phyloP scores from a whole-genome alignment of 345 rosid species.

The Hibiscus mutabilis region DNA sequence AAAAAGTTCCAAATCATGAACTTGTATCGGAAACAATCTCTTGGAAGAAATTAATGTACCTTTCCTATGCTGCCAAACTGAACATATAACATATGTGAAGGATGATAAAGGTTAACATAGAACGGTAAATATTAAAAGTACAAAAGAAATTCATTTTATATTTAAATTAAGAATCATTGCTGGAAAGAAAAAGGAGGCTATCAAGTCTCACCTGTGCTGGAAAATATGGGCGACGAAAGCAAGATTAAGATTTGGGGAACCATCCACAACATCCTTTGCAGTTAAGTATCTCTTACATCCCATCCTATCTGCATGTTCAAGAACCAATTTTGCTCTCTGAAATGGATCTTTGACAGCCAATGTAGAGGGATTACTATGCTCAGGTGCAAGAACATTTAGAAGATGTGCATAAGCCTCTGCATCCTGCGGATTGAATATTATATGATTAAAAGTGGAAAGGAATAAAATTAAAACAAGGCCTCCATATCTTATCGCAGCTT shows the following conservation, averaged over 20 bases:
- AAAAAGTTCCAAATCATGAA: not conserved
- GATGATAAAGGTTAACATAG: not conserved
- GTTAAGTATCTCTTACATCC: conserved; percentile 97
- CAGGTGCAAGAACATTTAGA: conserved; percentile 87
- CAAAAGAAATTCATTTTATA: not conserved
- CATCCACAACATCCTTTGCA: conserved; percentile 90
- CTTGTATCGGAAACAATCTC: not conserved
- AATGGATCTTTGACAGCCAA: conserved; percentile 44
- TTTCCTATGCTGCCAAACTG: not conserved
- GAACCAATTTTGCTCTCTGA: conserved; percentile 76
- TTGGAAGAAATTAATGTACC: not conserved
- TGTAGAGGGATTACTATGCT: conserved; percentile 60
- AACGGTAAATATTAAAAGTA: not conserved
- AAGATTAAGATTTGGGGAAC: conserved; percentile 94
- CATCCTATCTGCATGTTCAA: conserved; percentile 96
- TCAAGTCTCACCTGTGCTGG: conserved; percentile 78
- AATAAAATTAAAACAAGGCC: not conserved
- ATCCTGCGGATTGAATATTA: conserved; percentile 50
- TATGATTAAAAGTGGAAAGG: not conserved
- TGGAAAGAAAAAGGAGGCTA: not conserved
- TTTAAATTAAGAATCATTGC: conserved; percentile 1
- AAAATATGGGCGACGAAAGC: conserved; percentile 97
- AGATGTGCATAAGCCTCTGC: conserved; percentile 96
- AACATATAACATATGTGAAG: not conserved
- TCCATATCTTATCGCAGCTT: not conserved